Percentiles rank a stretch among this genome's conserved stretches.
Conservation (phyloP, 345 rosid species). For the Camelina laxa region DNA sequence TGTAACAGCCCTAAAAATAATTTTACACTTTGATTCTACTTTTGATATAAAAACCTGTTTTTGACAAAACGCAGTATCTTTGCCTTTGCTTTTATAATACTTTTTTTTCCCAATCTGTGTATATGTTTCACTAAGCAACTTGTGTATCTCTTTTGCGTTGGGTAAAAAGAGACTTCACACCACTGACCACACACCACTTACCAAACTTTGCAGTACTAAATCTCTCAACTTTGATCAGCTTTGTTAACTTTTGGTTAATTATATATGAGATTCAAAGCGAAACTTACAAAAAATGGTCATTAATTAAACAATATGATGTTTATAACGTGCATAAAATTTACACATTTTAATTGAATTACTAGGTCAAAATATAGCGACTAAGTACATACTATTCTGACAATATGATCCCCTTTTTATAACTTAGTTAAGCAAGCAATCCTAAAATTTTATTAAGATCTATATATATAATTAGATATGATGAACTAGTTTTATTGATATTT, state of each 20-base stretch:
- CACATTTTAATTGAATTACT: neutral
- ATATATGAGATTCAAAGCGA: neutral
- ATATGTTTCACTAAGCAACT: conserved; percentile 44
- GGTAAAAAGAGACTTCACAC: conserved; percentile 42
- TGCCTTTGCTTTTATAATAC: conserved; percentile 27
- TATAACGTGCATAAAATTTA: conserved; percentile 11
- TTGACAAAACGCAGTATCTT: conserved; percentile 29
- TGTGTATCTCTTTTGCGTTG: conserved; percentile 45
- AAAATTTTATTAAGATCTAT: neutral
- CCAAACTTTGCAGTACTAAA: conserved; percentile 29
- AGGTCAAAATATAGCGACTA: conserved; percentile 20
- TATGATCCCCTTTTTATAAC: neutral
- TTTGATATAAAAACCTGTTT: conserved; percentile 30
- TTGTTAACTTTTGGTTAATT: conserved; percentile 18
- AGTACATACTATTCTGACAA: neutral
- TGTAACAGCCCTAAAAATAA: neutral
- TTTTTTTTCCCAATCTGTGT: conserved; percentile 29
- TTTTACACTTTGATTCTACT: conserved; percentile 30
- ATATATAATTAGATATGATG: neutral
- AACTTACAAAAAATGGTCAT: neutral
- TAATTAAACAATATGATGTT: conserved; percentile 3
- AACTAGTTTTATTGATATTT: neutral
- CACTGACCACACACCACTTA: conserved; percentile 37
- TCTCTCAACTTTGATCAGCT: conserved; percentile 13
- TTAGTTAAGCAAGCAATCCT: neutral